Evolutionary conservation across 345 rosid genomes (phyloP).

Genomic region (Dipteronia dyeriana): DNA sequence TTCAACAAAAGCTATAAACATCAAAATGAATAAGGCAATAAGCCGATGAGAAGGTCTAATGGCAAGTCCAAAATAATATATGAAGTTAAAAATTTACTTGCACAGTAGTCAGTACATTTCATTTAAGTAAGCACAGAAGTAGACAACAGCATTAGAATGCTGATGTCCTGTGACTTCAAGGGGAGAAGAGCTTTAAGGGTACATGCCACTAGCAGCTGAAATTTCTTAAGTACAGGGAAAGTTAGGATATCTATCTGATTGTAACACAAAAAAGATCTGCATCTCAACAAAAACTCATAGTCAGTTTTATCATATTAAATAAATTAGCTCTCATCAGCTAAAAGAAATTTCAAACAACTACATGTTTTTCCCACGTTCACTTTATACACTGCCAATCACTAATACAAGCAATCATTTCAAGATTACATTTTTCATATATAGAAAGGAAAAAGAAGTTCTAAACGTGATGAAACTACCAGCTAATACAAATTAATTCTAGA

Average conservation of each 20-base stretch:
- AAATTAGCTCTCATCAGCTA: neutral
- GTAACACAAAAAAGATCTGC: neutral
- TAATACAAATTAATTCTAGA: neutral
- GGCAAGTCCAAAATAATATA: neutral
- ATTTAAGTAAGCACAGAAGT: neutral
- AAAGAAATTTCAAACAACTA: neutral
- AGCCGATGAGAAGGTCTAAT: neutral
- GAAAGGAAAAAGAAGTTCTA: neutral
- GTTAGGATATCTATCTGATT: neutral
- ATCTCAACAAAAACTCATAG: neutral
- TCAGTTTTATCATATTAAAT: neutral
- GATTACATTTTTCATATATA: neutral
- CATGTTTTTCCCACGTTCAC: neutral
- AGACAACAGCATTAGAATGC: neutral
- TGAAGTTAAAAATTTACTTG: neutral
- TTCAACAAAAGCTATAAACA: too few species aligned
- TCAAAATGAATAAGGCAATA: too few species aligned
- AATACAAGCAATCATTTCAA: neutral
- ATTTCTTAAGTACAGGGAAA: neutral
- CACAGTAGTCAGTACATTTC: neutral
- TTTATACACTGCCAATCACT: neutral
- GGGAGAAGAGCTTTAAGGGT: neutral
- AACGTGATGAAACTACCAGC: neutral
- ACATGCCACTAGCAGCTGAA: neutral
- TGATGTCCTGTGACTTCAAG: neutral